Evolutionary conservation across 2,329 filamentous ascomycete genomes (phyloP).

Genomic region (Penicillium sp.): DNA sequence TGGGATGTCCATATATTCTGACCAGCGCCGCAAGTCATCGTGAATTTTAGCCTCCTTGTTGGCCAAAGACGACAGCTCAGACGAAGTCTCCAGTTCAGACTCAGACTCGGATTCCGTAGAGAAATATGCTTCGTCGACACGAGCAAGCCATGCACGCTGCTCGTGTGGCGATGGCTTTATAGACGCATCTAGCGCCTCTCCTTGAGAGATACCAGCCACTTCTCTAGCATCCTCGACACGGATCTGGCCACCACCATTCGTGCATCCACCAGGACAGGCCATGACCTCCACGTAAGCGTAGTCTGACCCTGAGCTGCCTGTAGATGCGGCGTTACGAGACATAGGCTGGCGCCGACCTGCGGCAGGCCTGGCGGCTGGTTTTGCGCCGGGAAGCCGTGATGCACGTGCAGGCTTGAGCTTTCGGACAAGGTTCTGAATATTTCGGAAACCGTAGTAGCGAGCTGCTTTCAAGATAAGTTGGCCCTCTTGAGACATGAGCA

Average conservation of each 20-base stretch:
- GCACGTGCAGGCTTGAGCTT: constrained; percentile 76
- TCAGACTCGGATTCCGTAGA: constrained; percentile 64
- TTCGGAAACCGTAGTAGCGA: constrained; percentile 94
- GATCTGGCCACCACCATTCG: constrained; percentile 94
- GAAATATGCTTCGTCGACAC: constrained; percentile 87
- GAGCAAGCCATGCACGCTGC: constrained; percentile 80
- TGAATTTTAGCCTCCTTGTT: constrained; percentile 50
- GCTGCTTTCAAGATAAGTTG: constrained; percentile 72
- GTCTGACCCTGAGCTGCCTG: constrained; percentile 51
- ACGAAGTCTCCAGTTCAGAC: constrained; percentile 30
- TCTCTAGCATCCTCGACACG: constrained; percentile 73
- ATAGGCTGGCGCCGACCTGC: constrained; percentile 32
- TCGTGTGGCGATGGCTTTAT: constrained; percentile 68
- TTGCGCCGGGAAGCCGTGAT: constrained; percentile 77
- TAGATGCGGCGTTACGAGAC: constrained; percentile 33
- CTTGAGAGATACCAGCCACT: constrained; percentile 18
- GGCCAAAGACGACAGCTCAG: constrained; percentile 24
- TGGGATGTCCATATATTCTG: constrained; percentile 65
- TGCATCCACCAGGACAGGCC: constrained; percentile 98
- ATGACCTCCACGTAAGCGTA: constrained; percentile 98
- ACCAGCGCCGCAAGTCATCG: constrained; percentile 74
- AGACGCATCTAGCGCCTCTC: constrained; percentile 18
- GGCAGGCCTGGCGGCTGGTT: constrained; percentile 39
- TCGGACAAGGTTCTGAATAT: constrained; percentile 97
- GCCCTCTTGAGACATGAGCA: constrained; percentile 58